These are phyloP conservation scores for Saitozyma sp. DNA, from an alignment of 768 basidiomycete species.

Conservation along the genomic window DNA sequence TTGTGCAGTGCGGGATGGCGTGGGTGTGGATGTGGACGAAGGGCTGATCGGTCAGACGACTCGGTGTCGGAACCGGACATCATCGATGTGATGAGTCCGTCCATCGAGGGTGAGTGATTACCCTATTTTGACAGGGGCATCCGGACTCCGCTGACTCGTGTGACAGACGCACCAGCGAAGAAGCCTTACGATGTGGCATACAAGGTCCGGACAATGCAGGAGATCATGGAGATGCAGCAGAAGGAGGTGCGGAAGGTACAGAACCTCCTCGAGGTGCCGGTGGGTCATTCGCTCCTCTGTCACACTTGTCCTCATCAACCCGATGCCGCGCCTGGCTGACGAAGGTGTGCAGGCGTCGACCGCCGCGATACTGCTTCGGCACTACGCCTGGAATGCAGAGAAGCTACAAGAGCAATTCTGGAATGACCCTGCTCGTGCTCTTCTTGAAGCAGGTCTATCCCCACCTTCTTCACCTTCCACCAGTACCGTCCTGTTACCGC, in stretches of 20 bases:
- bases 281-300: constrained; percentile 54
- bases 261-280: constrained; percentile 84
- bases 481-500: constrained; percentile 52
- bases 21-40: too few species aligned
- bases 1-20: too few species aligned
- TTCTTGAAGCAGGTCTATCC: constrained; percentile 70
- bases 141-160: background rate
- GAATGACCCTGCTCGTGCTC: constrained; percentile 77
- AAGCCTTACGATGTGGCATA: constrained; percentile 77
- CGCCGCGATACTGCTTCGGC: constrained; percentile 75
- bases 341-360: constrained; percentile 59
- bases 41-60: constrained; percentile 22
- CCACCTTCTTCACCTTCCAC: constrained; percentile 55
- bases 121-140: background rate
- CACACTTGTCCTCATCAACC: constrained; percentile 2
- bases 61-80: constrained; percentile 42
- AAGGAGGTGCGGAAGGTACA: constrained; percentile 81
- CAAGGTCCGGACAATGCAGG: constrained; percentile 68
- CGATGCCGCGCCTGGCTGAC: background rate
- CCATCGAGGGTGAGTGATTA: constrained; percentile 47
- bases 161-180: constrained; percentile 39
- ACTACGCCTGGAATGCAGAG: constrained; percentile 94
- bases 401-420: constrained; percentile 94
- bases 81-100: constrained; percentile 44
- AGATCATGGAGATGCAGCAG: constrained; percentile 76